phyloP scores from a whole-genome alignment of 2,329 filamentous ascomycete species.

The Aspergillus carbonarius region DNA sequence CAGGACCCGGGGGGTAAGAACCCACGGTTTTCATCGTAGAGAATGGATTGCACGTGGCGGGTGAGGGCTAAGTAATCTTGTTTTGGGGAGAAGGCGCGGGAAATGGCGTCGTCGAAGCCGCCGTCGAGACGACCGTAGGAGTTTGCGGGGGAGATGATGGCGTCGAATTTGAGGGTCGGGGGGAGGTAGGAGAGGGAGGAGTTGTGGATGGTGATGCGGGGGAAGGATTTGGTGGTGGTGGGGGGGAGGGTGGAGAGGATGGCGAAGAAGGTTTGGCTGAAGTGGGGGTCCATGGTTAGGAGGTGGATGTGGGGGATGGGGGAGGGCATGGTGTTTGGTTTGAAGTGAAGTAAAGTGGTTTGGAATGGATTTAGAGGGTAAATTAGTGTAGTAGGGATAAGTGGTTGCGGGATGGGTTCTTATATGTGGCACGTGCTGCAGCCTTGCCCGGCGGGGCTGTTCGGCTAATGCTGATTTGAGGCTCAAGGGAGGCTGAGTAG shows the following conservation, averaged over 20 bases:
- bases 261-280: conserved; percentile 42
- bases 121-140: conserved; percentile 57
- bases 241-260: conserved; percentile 32
- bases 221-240: conserved; percentile 30
- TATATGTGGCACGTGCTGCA: too few relatives aligned
- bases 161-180: conserved; percentile 42
- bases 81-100: conserved; percentile 45
- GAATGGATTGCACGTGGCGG: conserved; percentile 41
- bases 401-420: too few relatives aligned
- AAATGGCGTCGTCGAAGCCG: conserved; percentile 57
- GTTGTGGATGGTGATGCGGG: conserved; percentile 29
- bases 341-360: too few relatives aligned
- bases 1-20: conserved; percentile 54
- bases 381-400: too few relatives aligned
- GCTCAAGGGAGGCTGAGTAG: too few relatives aligned
- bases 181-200: conserved; percentile 42
- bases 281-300: conserved; percentile 43
- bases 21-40: conserved; percentile 52
- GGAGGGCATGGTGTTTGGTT: too few relatives aligned
- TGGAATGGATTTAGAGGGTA: too few relatives aligned
- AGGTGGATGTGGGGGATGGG: conserved; percentile 44
- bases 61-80: conserved; percentile 52
- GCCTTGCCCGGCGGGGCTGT: too few relatives aligned
- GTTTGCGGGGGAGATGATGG: conserved; percentile 56
- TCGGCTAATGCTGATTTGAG: too few relatives aligned